These are phyloP conservation scores for Prunus yedoensis DNA, from an alignment of 331 rosid species.

Conservation along the genomic window DNA sequence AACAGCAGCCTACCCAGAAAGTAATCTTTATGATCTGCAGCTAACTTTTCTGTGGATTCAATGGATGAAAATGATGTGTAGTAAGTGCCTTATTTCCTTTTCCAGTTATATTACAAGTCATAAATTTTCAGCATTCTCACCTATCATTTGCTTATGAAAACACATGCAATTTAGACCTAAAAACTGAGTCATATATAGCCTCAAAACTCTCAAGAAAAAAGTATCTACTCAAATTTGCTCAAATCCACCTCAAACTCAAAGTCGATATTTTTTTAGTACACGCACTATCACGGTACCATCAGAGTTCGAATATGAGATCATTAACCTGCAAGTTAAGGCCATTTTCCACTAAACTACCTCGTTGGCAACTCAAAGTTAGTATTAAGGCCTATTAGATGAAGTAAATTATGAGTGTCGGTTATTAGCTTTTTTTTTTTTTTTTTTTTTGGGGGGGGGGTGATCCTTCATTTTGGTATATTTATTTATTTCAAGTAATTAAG, in stretches of 20 bases:
- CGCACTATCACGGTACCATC: too few species aligned
- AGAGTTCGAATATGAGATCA: too few species aligned
- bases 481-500: background rate
- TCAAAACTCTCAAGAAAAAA: background rate
- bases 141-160: background rate
- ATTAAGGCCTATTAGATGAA: background rate
- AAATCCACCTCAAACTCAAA: background rate
- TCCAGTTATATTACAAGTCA: background rate
- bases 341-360: too few species aligned
- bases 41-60: slow-evolving; percentile 42
- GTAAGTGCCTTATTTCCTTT: slow-evolving; percentile 19
- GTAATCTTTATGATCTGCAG: slow-evolving; percentile 44
- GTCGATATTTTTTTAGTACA: too few species aligned
- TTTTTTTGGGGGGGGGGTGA: too few species aligned
- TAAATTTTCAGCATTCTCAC: background rate
- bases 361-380: too few species aligned
- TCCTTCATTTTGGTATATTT: background rate
- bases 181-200: background rate
- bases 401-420: background rate
- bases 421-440: too few species aligned
- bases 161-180: slow-evolving; percentile 1
- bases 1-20: slow-evolving; percentile 17
- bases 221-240: background rate
- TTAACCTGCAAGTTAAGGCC: background rate
- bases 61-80: slow-evolving; percentile 49